Percentiles rank a stretch among this genome's conserved stretches.
These are phyloP conservation scores for Penicillium pancosmium DNA, from an alignment of 495 filamentous ascomycete species.

Conservation along the genomic window DNA sequence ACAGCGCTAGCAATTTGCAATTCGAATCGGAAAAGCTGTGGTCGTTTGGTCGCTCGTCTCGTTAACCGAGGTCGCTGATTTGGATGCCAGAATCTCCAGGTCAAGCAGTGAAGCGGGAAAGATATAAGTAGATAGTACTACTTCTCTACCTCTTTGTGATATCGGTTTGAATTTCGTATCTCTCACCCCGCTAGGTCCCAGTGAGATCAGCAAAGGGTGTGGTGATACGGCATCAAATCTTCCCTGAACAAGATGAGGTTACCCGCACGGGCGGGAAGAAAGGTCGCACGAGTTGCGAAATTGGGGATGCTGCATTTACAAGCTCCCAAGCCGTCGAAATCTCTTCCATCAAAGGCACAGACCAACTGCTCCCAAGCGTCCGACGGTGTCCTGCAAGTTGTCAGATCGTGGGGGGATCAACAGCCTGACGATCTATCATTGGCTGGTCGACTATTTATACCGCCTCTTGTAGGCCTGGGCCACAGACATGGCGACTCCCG, in stretches of 20 bases:
- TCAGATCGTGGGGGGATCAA: slow-evolving; percentile 9
- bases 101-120: background rate
- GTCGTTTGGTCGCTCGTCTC: background rate
- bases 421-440: slow-evolving; percentile 4
- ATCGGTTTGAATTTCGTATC: background rate
- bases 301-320: slow-evolving; percentile 1
- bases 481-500: slow-evolving; percentile 10
- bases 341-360: slow-evolving; percentile 6
- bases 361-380: slow-evolving; percentile 11
- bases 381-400: slow-evolving; percentile 2
- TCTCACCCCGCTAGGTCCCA: background rate
- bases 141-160: background rate
- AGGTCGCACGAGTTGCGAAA: slow-evolving; percentile 1
- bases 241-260: background rate
- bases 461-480: slow-evolving; percentile 9
- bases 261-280: background rate
- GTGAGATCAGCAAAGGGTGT: background rate
- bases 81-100: background rate
- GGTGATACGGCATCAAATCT: slow-evolving; percentile 15
- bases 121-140: background rate
- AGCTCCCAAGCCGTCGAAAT: background rate
- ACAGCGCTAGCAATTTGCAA: background rate
- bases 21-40: background rate
- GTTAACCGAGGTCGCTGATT: background rate
- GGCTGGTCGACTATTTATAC: slow-evolving; percentile 10